Evolutionary conservation across 306 rosid genomes (phyloP), one percentile per base, ranked within the genome.

Genomic region (Vicia sativa): DNA sequence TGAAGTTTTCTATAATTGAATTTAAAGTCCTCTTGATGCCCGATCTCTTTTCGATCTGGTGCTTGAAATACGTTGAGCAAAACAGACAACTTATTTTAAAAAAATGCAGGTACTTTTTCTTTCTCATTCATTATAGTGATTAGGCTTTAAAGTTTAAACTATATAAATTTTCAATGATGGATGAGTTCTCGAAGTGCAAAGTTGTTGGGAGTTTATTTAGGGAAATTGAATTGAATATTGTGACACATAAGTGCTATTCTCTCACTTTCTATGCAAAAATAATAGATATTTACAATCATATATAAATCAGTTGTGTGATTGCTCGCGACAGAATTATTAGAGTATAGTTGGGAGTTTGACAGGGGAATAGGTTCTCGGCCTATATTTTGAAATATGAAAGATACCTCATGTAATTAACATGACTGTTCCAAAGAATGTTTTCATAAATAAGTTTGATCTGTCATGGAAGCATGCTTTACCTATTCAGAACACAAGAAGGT

Each of bases 1-100:
- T 7, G 39, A 55, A 3, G 2, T 55, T 11, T 55, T 55, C 39
- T 55, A 7, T 6, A 21, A 53, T 53, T n/a, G 14, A 23, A 5
- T 53, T 53, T 26, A 5, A 55, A 5, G 37, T 12, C 18, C 26
- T 49, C 77, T 59, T 76, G 64, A 83, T 70, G 44, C 16, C 31
- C 41, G 43, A 53, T 70, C 66, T 77, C n/a, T 79, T 74, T 73
- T 50, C 87, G 98, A 86, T 79, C 75, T 72, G 98, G 89, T 44
- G 97, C 95, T 54, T 90, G 98, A 80, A 82, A 82, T 93, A 88
- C 72, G 85, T 93, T 57, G 95, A 93, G 73, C 86, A 85, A 39
- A 68, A 81, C 31, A 81, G 96, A 12, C 97, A 88, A 90, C 96
- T 70, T 90, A 88, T 82, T 93, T 93, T 83, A 84, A 88, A 68